Evolutionary conservation across 768 basidiomycete species (phyloP).

Genomic region (Pulveroboletus ravenelii): DNA sequence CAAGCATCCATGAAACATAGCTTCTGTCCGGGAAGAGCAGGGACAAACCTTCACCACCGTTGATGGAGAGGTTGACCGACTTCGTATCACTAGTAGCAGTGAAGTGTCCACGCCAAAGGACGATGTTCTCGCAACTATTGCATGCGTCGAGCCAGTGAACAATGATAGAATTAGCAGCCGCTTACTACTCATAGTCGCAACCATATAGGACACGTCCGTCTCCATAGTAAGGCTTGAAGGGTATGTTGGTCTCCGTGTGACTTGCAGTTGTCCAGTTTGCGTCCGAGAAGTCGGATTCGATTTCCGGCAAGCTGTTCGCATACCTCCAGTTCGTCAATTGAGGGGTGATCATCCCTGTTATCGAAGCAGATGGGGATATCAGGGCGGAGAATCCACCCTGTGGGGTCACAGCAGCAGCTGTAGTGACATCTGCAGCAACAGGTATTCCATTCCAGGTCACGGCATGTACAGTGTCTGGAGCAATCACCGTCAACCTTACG

Average conservation of each 20-base stretch:
- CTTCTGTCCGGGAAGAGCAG: not conserved
- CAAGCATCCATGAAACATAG: not conserved
- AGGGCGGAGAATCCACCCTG: slow-evolving; percentile 48
- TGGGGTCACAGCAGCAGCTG: slow-evolving; percentile 23
- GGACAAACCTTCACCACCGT: slow-evolving; percentile 66
- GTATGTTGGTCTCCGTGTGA: slow-evolving; percentile 70
- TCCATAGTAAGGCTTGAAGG: slow-evolving; percentile 63
- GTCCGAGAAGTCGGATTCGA: slow-evolving; percentile 54
- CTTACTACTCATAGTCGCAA: slow-evolving; percentile 83
- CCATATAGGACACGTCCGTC: slow-evolving; percentile 78
- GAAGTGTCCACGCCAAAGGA: slow-evolving; percentile 83
- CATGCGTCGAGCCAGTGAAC: not conserved
- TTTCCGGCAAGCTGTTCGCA: slow-evolving; percentile 72
- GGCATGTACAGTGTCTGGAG: slow-evolving; percentile 44
- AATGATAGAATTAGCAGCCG: slow-evolving; percentile 4
- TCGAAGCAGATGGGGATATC: slow-evolving; percentile 32
- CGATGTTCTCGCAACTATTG: slow-evolving; percentile 72
- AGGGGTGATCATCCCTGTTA: slow-evolving; percentile 39
- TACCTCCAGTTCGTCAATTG: slow-evolving; percentile 67
- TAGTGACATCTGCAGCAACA: slow-evolving; percentile 36
- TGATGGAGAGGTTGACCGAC: slow-evolving; percentile 70
- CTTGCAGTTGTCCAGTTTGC: slow-evolving; percentile 60
- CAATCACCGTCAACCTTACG: slow-evolving; percentile 58
- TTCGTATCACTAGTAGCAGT: slow-evolving; percentile 53
- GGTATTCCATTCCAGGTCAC: slow-evolving; percentile 71